Evolutionary conservation across 805 yeast species (phyloP).

Genomic region (Nakazawaea ambrosiae): DNA sequence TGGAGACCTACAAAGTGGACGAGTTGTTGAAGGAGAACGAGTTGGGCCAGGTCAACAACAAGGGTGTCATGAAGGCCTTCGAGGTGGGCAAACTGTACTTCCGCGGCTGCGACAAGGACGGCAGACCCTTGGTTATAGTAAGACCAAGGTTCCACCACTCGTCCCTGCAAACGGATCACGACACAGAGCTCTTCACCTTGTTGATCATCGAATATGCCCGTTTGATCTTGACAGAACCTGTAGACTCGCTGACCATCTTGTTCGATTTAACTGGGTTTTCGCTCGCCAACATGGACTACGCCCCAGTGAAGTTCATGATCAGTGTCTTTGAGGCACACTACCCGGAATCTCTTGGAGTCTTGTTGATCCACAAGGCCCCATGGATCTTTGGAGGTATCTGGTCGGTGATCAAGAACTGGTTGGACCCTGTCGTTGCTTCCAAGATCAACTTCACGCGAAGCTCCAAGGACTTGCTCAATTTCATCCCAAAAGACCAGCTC

Average conservation of each 20-base stretch:
- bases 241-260: constrained; percentile 74
- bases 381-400: constrained; percentile 95
- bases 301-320: constrained; percentile 84
- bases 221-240: constrained; percentile 62
- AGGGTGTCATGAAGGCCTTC: constrained; percentile 49
- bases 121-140: constrained; percentile 76
- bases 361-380: constrained; percentile 90
- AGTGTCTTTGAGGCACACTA: constrained; percentile 92
- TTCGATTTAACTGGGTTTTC: constrained; percentile 86
- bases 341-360: constrained; percentile 84
- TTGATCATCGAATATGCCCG: constrained; percentile 78
- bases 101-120: constrained; percentile 64
- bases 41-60: constrained; percentile 39
- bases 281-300: constrained; percentile 87
- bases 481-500: constrained; percentile 51
- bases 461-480: constrained; percentile 57
- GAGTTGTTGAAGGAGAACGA: constrained; percentile 67
- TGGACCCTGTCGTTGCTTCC: constrained; percentile 93
- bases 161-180: constrained; percentile 58
- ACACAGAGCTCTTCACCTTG: constrained; percentile 69
- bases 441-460: constrained; percentile 80
- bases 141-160: constrained; percentile 74
- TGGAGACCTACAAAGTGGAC: constrained; percentile 52
- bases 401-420: constrained; percentile 88
- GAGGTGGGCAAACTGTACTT: constrained; percentile 65